Percentiles rank a stretch among this genome's conserved stretches.
Evolutionary conservation across 108 stramenopile species (phyloP).

Genomic region (Pseudonitzschia delicatissima): DNA sequence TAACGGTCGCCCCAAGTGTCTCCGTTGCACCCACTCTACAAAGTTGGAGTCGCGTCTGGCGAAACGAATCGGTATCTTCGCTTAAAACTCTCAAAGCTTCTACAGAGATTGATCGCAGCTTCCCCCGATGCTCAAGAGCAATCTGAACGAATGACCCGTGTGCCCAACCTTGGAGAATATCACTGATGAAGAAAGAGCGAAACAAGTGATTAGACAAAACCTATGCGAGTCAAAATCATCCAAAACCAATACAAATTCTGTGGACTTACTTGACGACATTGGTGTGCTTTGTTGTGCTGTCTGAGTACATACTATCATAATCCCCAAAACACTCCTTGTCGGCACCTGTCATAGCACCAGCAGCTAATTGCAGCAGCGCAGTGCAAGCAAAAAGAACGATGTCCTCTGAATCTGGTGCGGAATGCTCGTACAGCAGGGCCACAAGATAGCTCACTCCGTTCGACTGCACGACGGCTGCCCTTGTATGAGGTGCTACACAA

Average conservation of each 20-base stretch:
- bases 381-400: conserved; percentile 46
- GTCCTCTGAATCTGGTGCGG: conserved; percentile 21
- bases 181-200: conserved; percentile 39
- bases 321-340: conserved; percentile 1
- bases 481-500: conserved; percentile 57
- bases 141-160: conserved; percentile 54
- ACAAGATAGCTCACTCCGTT: conserved; percentile 49
- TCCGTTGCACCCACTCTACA: conserved; percentile 45
- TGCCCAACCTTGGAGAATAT: conserved; percentile 61
- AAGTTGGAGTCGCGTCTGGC: conserved; percentile 43
- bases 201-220: neutral
- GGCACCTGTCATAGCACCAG: conserved; percentile 44
- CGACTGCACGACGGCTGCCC: conserved; percentile 58
- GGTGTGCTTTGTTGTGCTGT: conserved; percentile 10
- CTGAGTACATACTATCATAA: neutral
- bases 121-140: conserved; percentile 35
- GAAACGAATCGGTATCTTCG: conserved; percentile 44
- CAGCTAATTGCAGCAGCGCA: conserved; percentile 55
- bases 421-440: conserved; percentile 40
- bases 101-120: conserved; percentile 44
- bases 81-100: conserved; percentile 56
- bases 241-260: neutral
- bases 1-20: conserved; percentile 46
- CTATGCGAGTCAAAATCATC: neutral
- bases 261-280: conserved; percentile 43